Percentiles rank a stretch among this genome's conserved stretches.
Conservation (phyloP, 1,139 yeast species). For the Hansenula lynferdii region DNA sequence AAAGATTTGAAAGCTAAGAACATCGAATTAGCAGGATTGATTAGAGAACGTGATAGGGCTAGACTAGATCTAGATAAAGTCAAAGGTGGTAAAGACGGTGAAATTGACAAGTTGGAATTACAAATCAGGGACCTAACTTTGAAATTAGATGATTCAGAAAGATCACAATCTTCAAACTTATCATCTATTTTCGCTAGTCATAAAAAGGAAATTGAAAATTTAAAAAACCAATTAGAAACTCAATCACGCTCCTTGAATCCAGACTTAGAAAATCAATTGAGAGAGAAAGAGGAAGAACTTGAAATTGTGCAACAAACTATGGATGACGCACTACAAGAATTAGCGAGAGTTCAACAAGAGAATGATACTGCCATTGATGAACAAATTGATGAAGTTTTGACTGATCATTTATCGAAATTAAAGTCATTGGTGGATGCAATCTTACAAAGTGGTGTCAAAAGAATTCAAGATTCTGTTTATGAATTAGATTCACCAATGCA, state of each 20-base stretch:
- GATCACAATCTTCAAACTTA: conserved; percentile 63
- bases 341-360: conserved; percentile 52
- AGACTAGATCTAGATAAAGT: conserved; percentile 75
- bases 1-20: conserved; percentile 83
- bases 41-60: conserved; percentile 87
- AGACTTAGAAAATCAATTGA: conserved; percentile 43
- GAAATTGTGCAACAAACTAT: conserved; percentile 78
- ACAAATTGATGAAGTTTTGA: conserved; percentile 51
- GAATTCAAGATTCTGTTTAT: conserved; percentile 69
- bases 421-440: conserved; percentile 66
- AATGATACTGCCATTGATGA: conserved; percentile 53
- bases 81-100: conserved; percentile 61
- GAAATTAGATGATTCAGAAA: conserved; percentile 59
- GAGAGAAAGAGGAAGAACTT: conserved; percentile 72
- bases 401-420: conserved; percentile 47
- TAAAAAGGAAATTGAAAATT: conserved; percentile 45
- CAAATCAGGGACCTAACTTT: conserved; percentile 60
- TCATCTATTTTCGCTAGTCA: conserved; percentile 60
- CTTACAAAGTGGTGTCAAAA: conserved; percentile 61
- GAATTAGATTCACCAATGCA: conserved; percentile 77
- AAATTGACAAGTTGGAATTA: conserved; percentile 62
- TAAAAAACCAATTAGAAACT: conserved; percentile 34
- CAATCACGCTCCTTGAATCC: conserved; percentile 19
- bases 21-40: conserved; percentile 82
- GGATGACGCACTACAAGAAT: conserved; percentile 64